Base-by-base conservation (phyloP, 148 eudicot species). In the Suaeda aralocaspica region DNA sequence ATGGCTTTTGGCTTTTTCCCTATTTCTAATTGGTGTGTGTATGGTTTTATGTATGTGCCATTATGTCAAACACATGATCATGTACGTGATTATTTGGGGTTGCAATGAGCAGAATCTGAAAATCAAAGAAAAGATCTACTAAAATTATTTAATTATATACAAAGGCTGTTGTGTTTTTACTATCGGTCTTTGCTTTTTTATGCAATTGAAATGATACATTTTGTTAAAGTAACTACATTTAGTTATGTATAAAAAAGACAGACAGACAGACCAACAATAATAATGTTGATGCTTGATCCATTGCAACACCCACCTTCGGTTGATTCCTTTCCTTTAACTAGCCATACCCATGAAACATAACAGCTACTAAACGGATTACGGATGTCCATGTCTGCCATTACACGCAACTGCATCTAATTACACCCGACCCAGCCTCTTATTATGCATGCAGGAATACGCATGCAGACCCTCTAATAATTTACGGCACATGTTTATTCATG, bases 191-290 rank as follows among this genome's bases (percentile, higher is more conserved):
- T 78, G 77, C 73, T 73, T 72, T 72, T 61, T 46, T 29, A 55
- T 72, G 70, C 65, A 72, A 51, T n/a, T 55, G 69, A 21, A 72
- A n/a, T 61, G 59, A 61, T 77, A 64, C 73, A n/a, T n/a, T 63
- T 62, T 69, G 63, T 52, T 53, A 78, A 78, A 78, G 73, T 69
- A 56, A 34, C 36, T 51, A 18, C 13, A 14, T 66, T 44, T 70
- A 68, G 72, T 77, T 61, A 59, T 59, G 33, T 60, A 10, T 60
- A 62, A 52, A 68, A 73, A 53, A 61, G n/a, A n/a, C n/a, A n/a
- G n/a, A n/a, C n/a, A 73, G 67, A 67, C 63, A 68, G 77, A 68
- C 66, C 77, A 78, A 78, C 45, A 78, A 33, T 10, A 78, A 78
- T 78, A 44, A 72, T 78, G 50, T 26, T n/a, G n/a, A n/a, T n/a